Base-by-base conservation (phyloP, 306 rosid genomes). In the Vigna mungo region DNA sequence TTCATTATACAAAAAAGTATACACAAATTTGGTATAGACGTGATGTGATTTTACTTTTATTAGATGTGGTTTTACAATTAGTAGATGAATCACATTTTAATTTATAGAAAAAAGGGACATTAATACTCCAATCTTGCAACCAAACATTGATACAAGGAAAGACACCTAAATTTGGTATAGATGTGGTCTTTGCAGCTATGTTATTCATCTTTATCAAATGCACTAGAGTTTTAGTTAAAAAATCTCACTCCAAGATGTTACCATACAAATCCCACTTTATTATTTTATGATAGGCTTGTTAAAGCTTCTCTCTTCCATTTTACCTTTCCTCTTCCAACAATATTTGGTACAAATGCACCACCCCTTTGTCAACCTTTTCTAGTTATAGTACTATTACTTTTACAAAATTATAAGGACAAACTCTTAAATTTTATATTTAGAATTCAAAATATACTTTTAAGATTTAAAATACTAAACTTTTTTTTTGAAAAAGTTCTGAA, bases 91-190 rank as follows among this genome's bases (percentile, higher is more conserved):
- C 21, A 8, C 7, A 4, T 56, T 73, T 56, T 72, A 21, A 17
- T 56, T 41, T n/a, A 25, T 25, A 25, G 0, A 25, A 25, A 25
- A 25, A 25, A 25, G 27, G 27, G 4, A 25, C 4, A 25, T 2
- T 25, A 25, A 34, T 32, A 32, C 9, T 32, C 37, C 11, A 52
- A 36, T 17, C 75, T 34, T 63, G 7, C 47, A 49, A 70, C 74
- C 60, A 34, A 48, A 52, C 8, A 68, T n/a, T 49, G 72, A 75
- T 49, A 51, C 65, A 36, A 20, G 72, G 1, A 76, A 34, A 49
- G 41, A 64, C 11, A 48, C 79, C 80, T 76, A 63, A 75, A 76
- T 63, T 63, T 76, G 80, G 72, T 49, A 7, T 2, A 52, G 52
- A 76, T 49, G 65, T 20, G 27, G 5, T 9, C 2, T 25, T 3